A percentile compares a stretch with the other conserved stretches of the same genome.
Conservation (phyloP, 208 protist species). For the Trypanosoma conorhini region DNA sequence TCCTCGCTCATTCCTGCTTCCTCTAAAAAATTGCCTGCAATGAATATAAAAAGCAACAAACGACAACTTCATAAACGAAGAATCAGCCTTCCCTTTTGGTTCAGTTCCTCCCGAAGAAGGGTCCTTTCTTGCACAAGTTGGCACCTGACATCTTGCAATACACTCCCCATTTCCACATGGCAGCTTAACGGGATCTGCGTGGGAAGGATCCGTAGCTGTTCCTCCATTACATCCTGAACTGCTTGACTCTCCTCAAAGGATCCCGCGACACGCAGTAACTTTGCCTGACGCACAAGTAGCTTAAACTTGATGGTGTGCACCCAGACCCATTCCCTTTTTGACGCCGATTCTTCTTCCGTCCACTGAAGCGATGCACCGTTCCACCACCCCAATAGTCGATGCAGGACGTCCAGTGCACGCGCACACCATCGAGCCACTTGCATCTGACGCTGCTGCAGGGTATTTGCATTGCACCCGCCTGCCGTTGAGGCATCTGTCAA, state of each 20-base stretch:
- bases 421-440: slow-evolving; percentile 22
- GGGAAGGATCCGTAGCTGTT: slow-evolving; percentile 21
- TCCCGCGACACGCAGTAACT: slow-evolving; percentile 13
- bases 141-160: slow-evolving; percentile 18
- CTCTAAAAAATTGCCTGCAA: background rate
- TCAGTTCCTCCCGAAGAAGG: slow-evolving; percentile 13
- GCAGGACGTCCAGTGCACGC: slow-evolving; percentile 21
- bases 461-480: background rate
- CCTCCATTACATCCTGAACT: slow-evolving; percentile 14
- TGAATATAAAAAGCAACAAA: slow-evolving; percentile 10
- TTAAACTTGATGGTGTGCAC: slow-evolving; percentile 28
- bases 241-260: slow-evolving; percentile 18
- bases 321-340: slow-evolving; percentile 22
- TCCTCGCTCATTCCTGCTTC: background rate
- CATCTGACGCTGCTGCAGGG: slow-evolving; percentile 13
- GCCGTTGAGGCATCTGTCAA: background rate
- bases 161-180: background rate
- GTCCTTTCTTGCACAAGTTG: slow-evolving; percentile 18
- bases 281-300: slow-evolving; percentile 23
- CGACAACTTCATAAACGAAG: slow-evolving; percentile 28
- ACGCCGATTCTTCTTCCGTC: background rate
- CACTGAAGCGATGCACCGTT: background rate
- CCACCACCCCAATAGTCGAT: slow-evolving; percentile 12
- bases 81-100: slow-evolving; percentile 16
- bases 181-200: background rate